Percentiles rank a stretch among this genome's conserved stretches.
Evolutionary conservation across 352 stramenopile species (phyloP).

Genomic region (Pythium oligandrum): DNA sequence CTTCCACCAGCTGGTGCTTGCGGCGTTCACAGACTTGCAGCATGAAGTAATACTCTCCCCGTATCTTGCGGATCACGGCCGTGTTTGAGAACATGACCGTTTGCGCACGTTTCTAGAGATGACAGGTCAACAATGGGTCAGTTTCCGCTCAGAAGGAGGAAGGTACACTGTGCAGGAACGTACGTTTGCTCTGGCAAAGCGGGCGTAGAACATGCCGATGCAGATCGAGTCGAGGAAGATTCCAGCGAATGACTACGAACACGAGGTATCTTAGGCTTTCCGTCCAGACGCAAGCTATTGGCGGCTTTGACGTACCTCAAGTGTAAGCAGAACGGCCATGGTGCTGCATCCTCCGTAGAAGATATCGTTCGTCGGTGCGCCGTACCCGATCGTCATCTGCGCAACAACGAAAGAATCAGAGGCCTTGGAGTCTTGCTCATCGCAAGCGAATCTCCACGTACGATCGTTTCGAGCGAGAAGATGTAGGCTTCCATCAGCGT

Average conservation of each 20-base stretch:
- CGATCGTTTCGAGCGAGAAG: constrained; percentile 86
- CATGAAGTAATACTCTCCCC: constrained; percentile 90
- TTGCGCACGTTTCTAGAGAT: constrained; percentile 66
- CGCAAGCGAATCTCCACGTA: constrained; percentile 20
- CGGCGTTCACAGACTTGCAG: constrained; percentile 87
- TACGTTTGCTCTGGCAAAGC: constrained; percentile 77
- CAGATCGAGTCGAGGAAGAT: constrained; percentile 87
- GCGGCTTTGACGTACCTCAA: constrained; percentile 41
- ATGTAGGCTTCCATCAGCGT: constrained; percentile 82
- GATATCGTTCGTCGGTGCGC: constrained; percentile 82
- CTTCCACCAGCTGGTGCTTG: constrained; percentile 86
- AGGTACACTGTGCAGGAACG: constrained; percentile 5
- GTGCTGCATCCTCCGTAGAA: constrained; percentile 82
- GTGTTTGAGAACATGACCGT: constrained; percentile 86
- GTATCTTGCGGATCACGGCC: constrained; percentile 86
- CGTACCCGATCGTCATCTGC: constrained; percentile 88
- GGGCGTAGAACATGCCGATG: constrained; percentile 85
- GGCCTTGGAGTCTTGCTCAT: background rate
- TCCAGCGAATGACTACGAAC: constrained; percentile 63
- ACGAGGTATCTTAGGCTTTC: too few relatives aligned
- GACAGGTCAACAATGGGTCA: constrained; percentile 1
- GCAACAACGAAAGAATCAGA: too few relatives aligned
- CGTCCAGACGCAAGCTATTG: too few relatives aligned
- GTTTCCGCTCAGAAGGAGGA: background rate
- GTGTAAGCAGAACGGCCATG: constrained; percentile 70